Base-by-base conservation (phyloP, 805 yeast genomes). In the Candida hungchunana region DNA sequence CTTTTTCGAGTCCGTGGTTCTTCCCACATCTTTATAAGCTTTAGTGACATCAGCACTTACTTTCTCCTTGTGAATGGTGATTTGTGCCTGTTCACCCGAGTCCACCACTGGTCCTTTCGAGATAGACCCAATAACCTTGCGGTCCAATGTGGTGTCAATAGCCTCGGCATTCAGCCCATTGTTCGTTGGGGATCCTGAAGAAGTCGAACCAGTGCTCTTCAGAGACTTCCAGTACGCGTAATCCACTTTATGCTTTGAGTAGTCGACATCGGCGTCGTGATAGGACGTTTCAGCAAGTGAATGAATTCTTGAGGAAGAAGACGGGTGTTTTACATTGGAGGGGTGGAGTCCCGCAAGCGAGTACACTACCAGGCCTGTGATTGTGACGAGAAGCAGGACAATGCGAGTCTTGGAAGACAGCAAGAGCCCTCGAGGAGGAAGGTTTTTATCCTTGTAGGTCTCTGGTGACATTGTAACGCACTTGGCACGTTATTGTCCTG, bases 51-150 rank as follows among this genome's bases (percentile, higher is more conserved):
- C 36, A 7, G 29, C 32, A 10, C 26, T 23, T 10, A 7, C 22
- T 14, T 13, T 17, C 34, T 22, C 7, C 16, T 20, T 29, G 15
- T n/a, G n/a, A n/a, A n/a, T n/a, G n/a, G n/a, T n/a, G n/a, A n/a
- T n/a, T n/a, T n/a, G n/a, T n/a, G n/a, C n/a, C n/a, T n/a, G n/a
- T n/a, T n/a, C n/a, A n/a, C n/a, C n/a, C n/a, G n/a, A n/a, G n/a
- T n/a, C n/a, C n/a, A n/a, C n/a, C n/a, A n/a, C n/a, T n/a, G n/a
- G n/a, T n/a, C n/a, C 42, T 24, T 26, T 40, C 13, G 18, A 27
- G 13, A 45, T 47, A 5, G 46, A 28, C 9, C 43, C 46, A 4
- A 45, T 39, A 20, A 47, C 51, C 30, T 34, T 45, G 10, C 42
- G 26, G 26, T 47, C 51, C 24, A 47, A 31, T 2, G 34, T 31